phyloP scores from a whole-genome alignment of 2,329 filamentous ascomycete genomes.

The Ceratocystis albifundus region DNA sequence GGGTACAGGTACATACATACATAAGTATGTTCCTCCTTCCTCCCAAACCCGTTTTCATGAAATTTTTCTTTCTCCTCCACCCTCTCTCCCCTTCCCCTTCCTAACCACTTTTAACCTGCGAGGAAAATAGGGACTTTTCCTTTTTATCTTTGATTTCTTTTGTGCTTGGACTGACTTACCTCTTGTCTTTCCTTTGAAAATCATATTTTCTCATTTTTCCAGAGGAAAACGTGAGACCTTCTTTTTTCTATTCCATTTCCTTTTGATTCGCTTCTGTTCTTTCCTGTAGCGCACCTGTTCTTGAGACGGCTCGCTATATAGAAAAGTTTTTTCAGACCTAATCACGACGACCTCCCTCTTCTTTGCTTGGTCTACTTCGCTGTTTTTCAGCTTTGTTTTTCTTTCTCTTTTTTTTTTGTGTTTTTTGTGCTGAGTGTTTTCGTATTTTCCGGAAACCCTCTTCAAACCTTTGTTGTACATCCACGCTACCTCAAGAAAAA shows the following conservation, averaged over 20 bases:
- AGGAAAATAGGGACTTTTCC: constrained; percentile 21
- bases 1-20: constrained; percentile 18
- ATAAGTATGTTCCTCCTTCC: constrained; percentile 24
- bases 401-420: constrained; percentile 6
- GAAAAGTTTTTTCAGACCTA: constrained; percentile 9
- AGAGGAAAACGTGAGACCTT: constrained; percentile 34
- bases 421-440: constrained; percentile 1
- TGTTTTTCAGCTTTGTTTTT: not conserved
- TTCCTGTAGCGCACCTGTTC: constrained; percentile 18
- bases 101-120: constrained; percentile 24
- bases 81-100: constrained; percentile 28
- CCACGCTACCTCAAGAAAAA: constrained; percentile 6
- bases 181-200: constrained; percentile 25
- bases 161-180: constrained; percentile 20
- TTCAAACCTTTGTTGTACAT: not conserved
- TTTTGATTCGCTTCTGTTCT: constrained; percentile 30
- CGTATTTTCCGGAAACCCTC: not conserved
- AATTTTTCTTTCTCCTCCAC: constrained; percentile 28
- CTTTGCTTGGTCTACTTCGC: not conserved
- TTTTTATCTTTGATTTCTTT: constrained; percentile 22
- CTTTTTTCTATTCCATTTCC: constrained; percentile 31
- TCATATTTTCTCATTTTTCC: constrained; percentile 36
- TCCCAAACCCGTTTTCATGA: constrained; percentile 19
- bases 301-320: constrained; percentile 18
- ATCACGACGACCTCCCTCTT: not conserved